Base-by-base conservation (phyloP, 1,284 basidiomycete species). In the Cutaneotrichosporon cavernicola region DNA sequence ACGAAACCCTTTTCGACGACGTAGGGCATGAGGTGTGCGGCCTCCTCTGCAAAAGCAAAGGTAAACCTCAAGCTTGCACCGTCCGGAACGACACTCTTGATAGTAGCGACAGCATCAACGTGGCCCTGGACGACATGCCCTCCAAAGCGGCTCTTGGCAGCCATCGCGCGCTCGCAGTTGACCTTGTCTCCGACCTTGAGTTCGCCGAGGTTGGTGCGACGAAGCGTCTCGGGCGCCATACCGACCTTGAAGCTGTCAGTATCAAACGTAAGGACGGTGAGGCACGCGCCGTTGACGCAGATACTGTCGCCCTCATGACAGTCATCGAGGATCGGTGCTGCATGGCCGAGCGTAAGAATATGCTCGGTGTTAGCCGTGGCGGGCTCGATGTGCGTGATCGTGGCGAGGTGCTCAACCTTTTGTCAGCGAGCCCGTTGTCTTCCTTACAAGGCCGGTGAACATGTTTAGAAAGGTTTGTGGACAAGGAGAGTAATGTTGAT, bases 51-150 rank as follows among this genome's bases (percentile, higher is more conserved):
- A 58, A 97, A 85, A 74, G 87, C 85, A 82, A 95, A 97, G 61
- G 84, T 86, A 72, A 92, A 83, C 38, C 91, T 88, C 69, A 97
- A 78, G 11, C 94, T 97, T 73, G 96, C 92, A 16, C 92, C 94
- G 73, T 97, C 97, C 13, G 85, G 83, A 5, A 79, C 82, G 56
- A 86, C 86, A 13, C 86, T 85, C 47, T 88, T 75, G 62, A 97
- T 84, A 0, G 83, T 89, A 2, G 90, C 94, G 2, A 92, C 96
- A 6, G 86, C 88, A 75, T 99, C 97, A 66, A 99, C 90, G 79
- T 97, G 94, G 22, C 91, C 94, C 91, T 98, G 96, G 7, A 99
- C 97, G 77, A 97, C 95, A 78, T 99, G 96, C 7, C 96, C 96
- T 32, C 96, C 96, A 74, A 99, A 97, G 52, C 96, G 85, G 11